phyloP scores from a whole-genome alignment of 441 rosid genomes.

The Gossypium laxum region DNA sequence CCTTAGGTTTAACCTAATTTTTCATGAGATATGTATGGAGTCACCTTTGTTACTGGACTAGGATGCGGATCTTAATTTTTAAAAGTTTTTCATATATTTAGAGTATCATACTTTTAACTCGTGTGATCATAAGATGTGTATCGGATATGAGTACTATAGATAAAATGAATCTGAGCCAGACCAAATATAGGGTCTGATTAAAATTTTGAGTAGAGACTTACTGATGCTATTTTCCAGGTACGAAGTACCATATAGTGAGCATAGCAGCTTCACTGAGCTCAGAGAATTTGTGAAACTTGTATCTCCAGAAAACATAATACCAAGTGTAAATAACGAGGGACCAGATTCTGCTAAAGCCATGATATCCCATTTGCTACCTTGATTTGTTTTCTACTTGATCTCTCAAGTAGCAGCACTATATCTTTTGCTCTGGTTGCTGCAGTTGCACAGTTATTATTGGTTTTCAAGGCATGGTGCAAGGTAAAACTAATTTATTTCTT shows the following conservation, averaged over 20 bases:
- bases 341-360: conserved; percentile 64
- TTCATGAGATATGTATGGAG: not conserved
- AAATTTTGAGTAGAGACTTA: not conserved
- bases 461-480: not conserved
- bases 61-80: not conserved
- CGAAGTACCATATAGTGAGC: conserved; percentile 94
- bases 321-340: conserved; percentile 76
- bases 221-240: conserved; percentile 36
- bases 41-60: not conserved
- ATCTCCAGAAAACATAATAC: conserved; percentile 65
- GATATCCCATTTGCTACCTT: conserved; percentile 52
- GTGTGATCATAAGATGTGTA: not conserved
- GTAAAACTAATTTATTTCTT: not conserved
- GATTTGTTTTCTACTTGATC: conserved; percentile 14
- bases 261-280: conserved; percentile 74
- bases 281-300: conserved; percentile 65
- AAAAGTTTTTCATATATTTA: not conserved
- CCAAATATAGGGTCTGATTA: not conserved
- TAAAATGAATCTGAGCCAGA: not conserved
- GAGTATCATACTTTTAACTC: not conserved
- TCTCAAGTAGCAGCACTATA: not conserved
- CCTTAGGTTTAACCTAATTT: not conserved
- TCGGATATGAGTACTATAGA: not conserved
- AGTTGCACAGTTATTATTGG: not conserved
- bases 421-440: not conserved